phyloP scores from a whole-genome alignment of 352 stramenopile species.

The Globisporangium nagaii region DNA sequence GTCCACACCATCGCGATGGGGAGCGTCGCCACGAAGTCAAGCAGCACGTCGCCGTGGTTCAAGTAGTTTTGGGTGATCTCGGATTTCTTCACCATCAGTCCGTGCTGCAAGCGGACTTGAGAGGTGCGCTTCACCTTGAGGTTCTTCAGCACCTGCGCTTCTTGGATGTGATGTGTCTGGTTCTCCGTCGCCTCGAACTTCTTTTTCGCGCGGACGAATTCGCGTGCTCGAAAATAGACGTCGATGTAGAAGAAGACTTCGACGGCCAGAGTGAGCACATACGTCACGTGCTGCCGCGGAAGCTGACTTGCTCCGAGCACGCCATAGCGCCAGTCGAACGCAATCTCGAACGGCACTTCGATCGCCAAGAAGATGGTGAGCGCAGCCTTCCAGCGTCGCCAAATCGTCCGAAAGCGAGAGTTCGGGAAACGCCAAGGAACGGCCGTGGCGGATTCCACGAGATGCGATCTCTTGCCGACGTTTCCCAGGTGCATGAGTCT shows the following conservation, averaged over 20 bases:
- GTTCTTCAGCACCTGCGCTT: background rate
- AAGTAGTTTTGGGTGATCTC: conserved; percentile 12
- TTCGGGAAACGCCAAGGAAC: conserved; percentile 12
- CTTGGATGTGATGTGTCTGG: background rate
- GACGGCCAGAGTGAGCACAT: conserved; percentile 2
- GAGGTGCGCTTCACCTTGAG: background rate
- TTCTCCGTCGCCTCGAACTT: background rate
- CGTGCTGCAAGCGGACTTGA: background rate
- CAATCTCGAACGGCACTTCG: conserved; percentile 15
- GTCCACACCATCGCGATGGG: conserved; percentile 18
- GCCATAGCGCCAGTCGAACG: conserved; percentile 11
- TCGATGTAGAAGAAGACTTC: conserved; percentile 22
- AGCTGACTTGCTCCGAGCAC: background rate
- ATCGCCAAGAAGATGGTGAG: conserved; percentile 12
- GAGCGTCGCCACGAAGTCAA: conserved; percentile 12
- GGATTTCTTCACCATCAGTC: background rate
- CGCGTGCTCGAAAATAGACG: conserved; percentile 12
- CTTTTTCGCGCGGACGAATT: conserved; percentile 10
- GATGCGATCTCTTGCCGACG: conserved; percentile 8
- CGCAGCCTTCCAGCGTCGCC: conserved; percentile 11
- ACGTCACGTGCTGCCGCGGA: background rate
- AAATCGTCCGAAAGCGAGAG: conserved; percentile 10
- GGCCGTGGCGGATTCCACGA: background rate
- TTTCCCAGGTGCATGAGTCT: conserved; percentile 13
- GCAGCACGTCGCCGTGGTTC: conserved; percentile 5